Evolutionary conservation across 805 yeast species (phyloP).

Genomic region (Isabelozyma gotoi): DNA sequence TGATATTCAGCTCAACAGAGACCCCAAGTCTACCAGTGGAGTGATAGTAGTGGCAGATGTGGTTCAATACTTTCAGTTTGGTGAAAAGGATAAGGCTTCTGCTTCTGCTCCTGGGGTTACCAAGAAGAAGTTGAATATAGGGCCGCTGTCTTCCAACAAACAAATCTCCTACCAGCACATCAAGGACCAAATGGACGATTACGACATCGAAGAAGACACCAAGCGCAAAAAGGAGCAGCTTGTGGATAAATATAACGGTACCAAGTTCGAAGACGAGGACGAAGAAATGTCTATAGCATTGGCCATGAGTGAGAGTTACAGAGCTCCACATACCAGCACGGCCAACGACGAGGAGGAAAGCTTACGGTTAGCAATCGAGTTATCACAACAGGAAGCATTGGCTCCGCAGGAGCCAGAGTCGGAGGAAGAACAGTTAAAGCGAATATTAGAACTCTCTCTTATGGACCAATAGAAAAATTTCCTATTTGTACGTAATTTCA

Average conservation of each 20-base stretch:
- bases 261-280: constrained; percentile 28
- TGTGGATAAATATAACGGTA: constrained; percentile 49
- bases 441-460: constrained; percentile 16
- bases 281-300: constrained; percentile 43
- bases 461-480: not conserved
- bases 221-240: constrained; percentile 21
- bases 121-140: constrained; percentile 16
- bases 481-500: too few relatives aligned
- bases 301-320: constrained; percentile 36
- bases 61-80: constrained; percentile 49
- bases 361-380: constrained; percentile 20
- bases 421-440: constrained; percentile 15
- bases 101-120: constrained; percentile 7
- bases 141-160: constrained; percentile 18
- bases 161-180: constrained; percentile 20
- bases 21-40: constrained; percentile 31
- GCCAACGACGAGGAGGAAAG: constrained; percentile 25
- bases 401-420: not conserved
- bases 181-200: constrained; percentile 37
- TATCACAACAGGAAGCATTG: constrained; percentile 9
- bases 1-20: constrained; percentile 24
- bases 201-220: constrained; percentile 26
- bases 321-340: not conserved
- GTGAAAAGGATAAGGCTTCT: constrained; percentile 24
- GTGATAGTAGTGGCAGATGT: constrained; percentile 40